A percentile compares a stretch with the other conserved stretches of the same genome.
These are phyloP conservation scores for Hygrocybe coccinea DNA, from an alignment of 768 basidiomycete species.

Conservation along the genomic window DNA sequence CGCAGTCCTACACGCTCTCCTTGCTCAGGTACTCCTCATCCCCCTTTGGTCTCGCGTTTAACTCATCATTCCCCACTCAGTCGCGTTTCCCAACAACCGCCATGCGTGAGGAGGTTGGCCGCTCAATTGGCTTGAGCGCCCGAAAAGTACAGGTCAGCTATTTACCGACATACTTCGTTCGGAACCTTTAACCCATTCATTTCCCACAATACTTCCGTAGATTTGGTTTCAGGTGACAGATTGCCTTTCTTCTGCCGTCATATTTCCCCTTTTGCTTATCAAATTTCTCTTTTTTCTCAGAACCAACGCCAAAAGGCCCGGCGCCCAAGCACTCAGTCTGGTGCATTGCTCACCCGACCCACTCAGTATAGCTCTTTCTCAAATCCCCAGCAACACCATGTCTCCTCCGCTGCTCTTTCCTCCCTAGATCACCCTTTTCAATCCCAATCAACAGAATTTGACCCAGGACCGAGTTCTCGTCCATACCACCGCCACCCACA, in stretches of 20 bases:
- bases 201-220: constrained; percentile 34
- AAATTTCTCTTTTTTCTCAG: constrained; percentile 7
- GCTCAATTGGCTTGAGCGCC: constrained; percentile 82
- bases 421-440: too few relatives aligned
- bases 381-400: background rate
- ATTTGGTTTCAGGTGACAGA: constrained; percentile 84
- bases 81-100: constrained; percentile 87
- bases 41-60: constrained; percentile 64
- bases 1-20: constrained; percentile 77
- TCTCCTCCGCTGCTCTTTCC: too few relatives aligned
- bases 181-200: constrained; percentile 12
- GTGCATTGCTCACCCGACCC: background rate
- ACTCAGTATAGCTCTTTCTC: background rate
- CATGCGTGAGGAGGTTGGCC: constrained; percentile 83
- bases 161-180: constrained; percentile 11
- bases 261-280: constrained; percentile 8
- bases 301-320: constrained; percentile 62
- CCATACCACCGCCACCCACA: too few relatives aligned
- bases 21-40: constrained; percentile 63
- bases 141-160: constrained; percentile 80
- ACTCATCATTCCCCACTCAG: constrained; percentile 33
- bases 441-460: too few relatives aligned
- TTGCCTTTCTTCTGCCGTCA: constrained; percentile 15
- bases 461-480: too few relatives aligned
- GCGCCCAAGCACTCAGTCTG: constrained; percentile 57